These are phyloP conservation scores for Plantago lanceolata DNA, from an alignment of 305 asterid species.

Conservation along the genomic window DNA sequence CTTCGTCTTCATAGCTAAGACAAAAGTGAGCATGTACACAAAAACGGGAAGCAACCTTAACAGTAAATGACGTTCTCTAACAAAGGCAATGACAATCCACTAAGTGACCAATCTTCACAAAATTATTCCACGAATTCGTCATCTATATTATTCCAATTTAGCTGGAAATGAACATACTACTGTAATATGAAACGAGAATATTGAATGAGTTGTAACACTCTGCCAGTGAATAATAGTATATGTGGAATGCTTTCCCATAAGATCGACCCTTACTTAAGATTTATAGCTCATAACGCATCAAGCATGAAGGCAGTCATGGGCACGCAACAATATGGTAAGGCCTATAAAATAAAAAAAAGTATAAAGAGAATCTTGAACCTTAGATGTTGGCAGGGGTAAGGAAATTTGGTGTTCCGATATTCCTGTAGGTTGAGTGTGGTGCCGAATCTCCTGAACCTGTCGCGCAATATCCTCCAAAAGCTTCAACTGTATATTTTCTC, in stretches of 20 bases:
- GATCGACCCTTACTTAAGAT: not conserved
- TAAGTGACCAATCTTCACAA: too few species aligned
- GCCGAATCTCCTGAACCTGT: constrained; percentile 60
- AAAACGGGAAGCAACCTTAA: too few species aligned
- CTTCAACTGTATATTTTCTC: constrained; percentile 48
- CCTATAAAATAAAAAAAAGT: constrained; percentile 10
- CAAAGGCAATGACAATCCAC: too few species aligned
- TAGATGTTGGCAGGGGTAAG: constrained; percentile 57
- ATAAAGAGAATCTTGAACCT: constrained; percentile 36
- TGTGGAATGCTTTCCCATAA: not conserved
- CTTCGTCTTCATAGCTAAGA: too few species aligned
- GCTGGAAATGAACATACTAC: not conserved
- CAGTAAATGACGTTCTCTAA: too few species aligned
- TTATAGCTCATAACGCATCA: not conserved
- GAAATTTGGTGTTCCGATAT: constrained; percentile 51
- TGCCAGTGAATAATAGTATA: not conserved
- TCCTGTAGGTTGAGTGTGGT: constrained; percentile 33
- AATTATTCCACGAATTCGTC: too few species aligned
- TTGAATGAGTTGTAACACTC: too few species aligned
- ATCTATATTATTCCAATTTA: not conserved
- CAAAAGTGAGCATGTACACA: too few species aligned
- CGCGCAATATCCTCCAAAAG: constrained; percentile 67
- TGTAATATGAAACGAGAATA: not conserved
- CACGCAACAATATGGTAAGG: not conserved
- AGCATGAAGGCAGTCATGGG: not conserved